phyloP scores from a whole-genome alignment of 2,329 filamentous ascomycete genomes.

The Trichoderma hamatum region DNA sequence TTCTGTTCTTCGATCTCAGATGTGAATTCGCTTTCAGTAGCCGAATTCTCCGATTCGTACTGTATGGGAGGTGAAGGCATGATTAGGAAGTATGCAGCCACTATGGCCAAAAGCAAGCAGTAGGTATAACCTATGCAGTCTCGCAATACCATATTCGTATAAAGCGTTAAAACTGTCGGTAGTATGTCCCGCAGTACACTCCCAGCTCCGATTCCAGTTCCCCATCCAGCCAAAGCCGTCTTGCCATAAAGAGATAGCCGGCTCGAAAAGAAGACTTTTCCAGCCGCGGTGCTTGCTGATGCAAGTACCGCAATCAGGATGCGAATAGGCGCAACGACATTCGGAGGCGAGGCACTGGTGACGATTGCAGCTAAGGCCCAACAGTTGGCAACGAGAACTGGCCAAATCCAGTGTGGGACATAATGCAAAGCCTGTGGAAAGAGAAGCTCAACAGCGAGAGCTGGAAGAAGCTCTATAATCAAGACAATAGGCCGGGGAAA shows the following conservation, averaged over 20 bases:
- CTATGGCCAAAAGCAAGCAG: not conserved
- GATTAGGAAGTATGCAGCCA: not conserved
- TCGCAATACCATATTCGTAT: not conserved
- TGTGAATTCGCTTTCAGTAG: not conserved
- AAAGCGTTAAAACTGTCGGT: not conserved
- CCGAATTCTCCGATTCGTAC: not conserved
- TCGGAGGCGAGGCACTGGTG: slow-evolving; percentile 32
- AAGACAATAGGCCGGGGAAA: slow-evolving; percentile 4
- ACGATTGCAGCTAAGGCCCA: slow-evolving; percentile 31
- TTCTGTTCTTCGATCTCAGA: not conserved
- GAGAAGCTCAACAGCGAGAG: slow-evolving; percentile 36
- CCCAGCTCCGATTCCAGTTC: slow-evolving; percentile 39
- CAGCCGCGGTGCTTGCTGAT: slow-evolving; percentile 36
- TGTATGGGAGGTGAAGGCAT: not conserved
- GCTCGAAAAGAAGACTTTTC: slow-evolving; percentile 41
- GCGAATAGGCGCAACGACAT: slow-evolving; percentile 38
- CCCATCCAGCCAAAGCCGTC: slow-evolving; percentile 42
- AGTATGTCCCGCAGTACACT: slow-evolving; percentile 27
- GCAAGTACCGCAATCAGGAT: slow-evolving; percentile 38
- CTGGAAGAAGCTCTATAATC: slow-evolving; percentile 33
- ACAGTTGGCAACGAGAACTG: slow-evolving; percentile 33
- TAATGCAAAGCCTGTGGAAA: slow-evolving; percentile 37
- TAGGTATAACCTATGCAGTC: not conserved
- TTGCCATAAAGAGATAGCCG: slow-evolving; percentile 38
- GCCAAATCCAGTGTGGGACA: slow-evolving; percentile 37